A percentile compares a stretch with the other conserved stretches of the same genome.
Conservation (phyloP, 257 asterid genomes). For the Linderniella brevidens region DNA sequence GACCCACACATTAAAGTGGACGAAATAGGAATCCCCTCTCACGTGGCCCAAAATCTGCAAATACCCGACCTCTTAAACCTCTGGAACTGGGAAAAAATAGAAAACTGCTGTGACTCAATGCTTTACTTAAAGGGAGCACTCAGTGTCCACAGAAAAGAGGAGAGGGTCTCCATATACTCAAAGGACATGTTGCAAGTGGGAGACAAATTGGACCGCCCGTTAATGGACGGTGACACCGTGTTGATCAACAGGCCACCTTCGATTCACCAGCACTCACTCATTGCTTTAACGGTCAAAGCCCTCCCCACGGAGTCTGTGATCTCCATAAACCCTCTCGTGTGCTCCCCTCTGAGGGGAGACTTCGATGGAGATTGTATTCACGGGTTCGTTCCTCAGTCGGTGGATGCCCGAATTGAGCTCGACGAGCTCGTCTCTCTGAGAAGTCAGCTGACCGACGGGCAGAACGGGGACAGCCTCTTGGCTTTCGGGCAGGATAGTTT, state of each 20-base stretch:
- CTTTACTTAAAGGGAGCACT: slow-evolving; percentile 34
- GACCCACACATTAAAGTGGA: slow-evolving; percentile 53
- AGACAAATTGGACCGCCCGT: slow-evolving; percentile 60
- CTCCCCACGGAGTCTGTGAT: slow-evolving; percentile 51
- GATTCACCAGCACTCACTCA: slow-evolving; percentile 84
- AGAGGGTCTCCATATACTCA: slow-evolving; percentile 24
- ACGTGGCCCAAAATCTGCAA: slow-evolving; percentile 45
- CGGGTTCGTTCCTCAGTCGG: slow-evolving; percentile 84
- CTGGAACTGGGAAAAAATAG: slow-evolving; percentile 57
- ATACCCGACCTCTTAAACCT: slow-evolving; percentile 39
- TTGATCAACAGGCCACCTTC: slow-evolving; percentile 88
- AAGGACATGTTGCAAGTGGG: slow-evolving; percentile 50
- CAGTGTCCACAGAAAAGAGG: slow-evolving; percentile 40
- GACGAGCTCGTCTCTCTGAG: slow-evolving; percentile 57
- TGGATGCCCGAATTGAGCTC: slow-evolving; percentile 60
- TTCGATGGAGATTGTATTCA: slow-evolving; percentile 97
- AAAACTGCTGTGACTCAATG: slow-evolving; percentile 34
- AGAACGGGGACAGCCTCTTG: slow-evolving; percentile 65
- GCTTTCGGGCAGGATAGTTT: slow-evolving; percentile 76
- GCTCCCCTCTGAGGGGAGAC: slow-evolving; percentile 89
- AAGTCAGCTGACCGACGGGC: slow-evolving; percentile 62
- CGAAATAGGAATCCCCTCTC: slow-evolving; percentile 73
- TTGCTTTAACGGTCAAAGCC: slow-evolving; percentile 60
- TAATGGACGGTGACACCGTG: slow-evolving; percentile 69
- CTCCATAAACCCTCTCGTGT: slow-evolving; percentile 68